Conservation (phyloP, 805 yeast species). For the Limtongozyma cylindracea region DNA sequence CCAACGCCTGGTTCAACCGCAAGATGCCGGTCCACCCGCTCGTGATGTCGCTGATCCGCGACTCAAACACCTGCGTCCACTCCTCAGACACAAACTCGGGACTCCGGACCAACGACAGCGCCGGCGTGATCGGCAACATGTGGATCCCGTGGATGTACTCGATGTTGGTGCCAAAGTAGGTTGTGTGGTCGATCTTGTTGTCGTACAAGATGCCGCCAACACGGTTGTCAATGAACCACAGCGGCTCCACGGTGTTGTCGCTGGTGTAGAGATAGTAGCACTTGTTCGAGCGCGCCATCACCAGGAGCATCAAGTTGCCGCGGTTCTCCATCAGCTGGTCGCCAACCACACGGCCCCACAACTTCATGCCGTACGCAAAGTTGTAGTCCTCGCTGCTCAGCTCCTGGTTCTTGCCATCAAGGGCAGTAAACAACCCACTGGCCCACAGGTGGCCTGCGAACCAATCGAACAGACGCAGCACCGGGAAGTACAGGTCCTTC, state of each 20-base stretch:
- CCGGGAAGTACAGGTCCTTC: not conserved
- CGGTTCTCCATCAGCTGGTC: not conserved
- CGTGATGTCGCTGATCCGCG: not conserved
- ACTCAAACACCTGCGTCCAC: not conserved
- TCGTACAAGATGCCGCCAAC: not conserved
- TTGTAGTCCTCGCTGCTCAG: not conserved
- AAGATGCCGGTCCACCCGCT: slow-evolving; percentile 1
- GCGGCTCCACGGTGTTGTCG: not conserved
- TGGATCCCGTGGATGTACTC: not conserved
- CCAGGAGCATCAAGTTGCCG: not conserved
- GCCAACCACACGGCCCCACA: not conserved
- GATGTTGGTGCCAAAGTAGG: not conserved
- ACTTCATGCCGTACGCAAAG: not conserved
- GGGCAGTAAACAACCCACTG: not conserved
- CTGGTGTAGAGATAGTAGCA: not conserved
- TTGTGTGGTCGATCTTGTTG: not conserved
- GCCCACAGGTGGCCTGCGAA: not conserved
- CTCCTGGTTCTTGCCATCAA: not conserved
- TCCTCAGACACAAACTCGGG: not conserved
- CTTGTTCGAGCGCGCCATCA: not conserved
- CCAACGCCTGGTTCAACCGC: slow-evolving; percentile 3
- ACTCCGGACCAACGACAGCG: not conserved
- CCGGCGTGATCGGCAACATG: not conserved
- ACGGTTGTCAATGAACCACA: not conserved
- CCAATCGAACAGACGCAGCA: not conserved